Evolutionary conservation across 1,284 basidiomycete species (phyloP).

Genomic region (Schizophyllum commune): DNA sequence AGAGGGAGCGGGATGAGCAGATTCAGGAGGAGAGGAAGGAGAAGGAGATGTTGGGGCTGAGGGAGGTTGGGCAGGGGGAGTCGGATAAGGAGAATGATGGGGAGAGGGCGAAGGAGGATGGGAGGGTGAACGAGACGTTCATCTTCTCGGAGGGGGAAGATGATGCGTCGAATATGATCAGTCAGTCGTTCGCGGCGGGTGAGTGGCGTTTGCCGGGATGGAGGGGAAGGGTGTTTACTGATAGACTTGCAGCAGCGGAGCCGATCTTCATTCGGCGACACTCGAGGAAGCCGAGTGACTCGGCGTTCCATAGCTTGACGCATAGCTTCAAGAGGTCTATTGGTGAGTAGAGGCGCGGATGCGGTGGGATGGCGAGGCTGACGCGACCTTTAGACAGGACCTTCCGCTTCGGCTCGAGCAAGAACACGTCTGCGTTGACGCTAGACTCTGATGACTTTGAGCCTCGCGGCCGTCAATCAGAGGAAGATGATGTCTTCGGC

Average conservation of each 20-base stretch:
- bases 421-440: constrained; percentile 32
- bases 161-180: constrained; percentile 10
- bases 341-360: constrained; percentile 31
- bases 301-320: constrained; percentile 33
- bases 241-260: not conserved
- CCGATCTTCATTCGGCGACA: constrained; percentile 4
- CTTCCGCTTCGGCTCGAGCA: constrained; percentile 36
- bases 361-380: not conserved
- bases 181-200: not conserved
- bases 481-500: constrained; percentile 39
- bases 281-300: not conserved
- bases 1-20: constrained; percentile 36
- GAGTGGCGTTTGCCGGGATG: not conserved
- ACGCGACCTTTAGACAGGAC: constrained; percentile 38
- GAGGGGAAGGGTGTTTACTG: not conserved
- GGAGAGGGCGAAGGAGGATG: constrained; percentile 14
- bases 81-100: constrained; percentile 17
- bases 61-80: constrained; percentile 23
- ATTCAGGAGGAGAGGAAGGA: constrained; percentile 26
- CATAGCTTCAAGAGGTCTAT: constrained; percentile 65
- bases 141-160: constrained; percentile 5
- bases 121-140: constrained; percentile 3
- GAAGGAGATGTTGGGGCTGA: constrained; percentile 24
- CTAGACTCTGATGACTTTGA: not conserved
- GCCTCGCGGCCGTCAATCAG: constrained; percentile 27